A percentile compares a stretch with the other conserved stretches of the same genome.
Evolutionary conservation across 306 rosid species (phyloP).

Genomic region (Corylus heterophylla): DNA sequence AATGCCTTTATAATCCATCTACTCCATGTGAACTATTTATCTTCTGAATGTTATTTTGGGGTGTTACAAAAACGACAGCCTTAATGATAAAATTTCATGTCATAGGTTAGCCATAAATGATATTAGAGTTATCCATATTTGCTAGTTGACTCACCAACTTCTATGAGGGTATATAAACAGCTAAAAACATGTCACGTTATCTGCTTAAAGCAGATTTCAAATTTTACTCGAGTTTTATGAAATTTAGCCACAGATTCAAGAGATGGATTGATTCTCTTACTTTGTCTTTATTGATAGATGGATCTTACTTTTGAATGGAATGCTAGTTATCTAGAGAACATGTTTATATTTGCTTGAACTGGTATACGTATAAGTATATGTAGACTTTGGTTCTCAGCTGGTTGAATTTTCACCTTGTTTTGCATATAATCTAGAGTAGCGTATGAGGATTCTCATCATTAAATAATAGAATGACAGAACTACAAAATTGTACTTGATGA

Average conservation of each 20-base stretch:
- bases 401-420: background rate
- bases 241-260: background rate
- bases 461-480: background rate
- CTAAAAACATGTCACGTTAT: background rate
- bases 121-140: background rate
- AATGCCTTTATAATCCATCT: too few relatives aligned
- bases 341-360: background rate
- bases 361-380: background rate
- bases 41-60: too few relatives aligned
- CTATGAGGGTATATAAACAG: background rate
- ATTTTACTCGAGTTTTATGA: background rate
- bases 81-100: background rate
- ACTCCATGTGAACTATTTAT: too few relatives aligned
- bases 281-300: background rate
- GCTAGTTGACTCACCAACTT: background rate
- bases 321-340: background rate
- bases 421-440: background rate
- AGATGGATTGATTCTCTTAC: background rate
- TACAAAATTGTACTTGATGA: constrained; percentile 12
- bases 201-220: background rate
- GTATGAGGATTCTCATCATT: background rate
- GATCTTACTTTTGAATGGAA: background rate
- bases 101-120: background rate
- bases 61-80: too few relatives aligned
- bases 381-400: background rate